Evolutionary conservation across 495 filamentous ascomycete genomes (phyloP), one percentile per base, ranked within the genome.

Genomic region (Podospora sp.): DNA sequence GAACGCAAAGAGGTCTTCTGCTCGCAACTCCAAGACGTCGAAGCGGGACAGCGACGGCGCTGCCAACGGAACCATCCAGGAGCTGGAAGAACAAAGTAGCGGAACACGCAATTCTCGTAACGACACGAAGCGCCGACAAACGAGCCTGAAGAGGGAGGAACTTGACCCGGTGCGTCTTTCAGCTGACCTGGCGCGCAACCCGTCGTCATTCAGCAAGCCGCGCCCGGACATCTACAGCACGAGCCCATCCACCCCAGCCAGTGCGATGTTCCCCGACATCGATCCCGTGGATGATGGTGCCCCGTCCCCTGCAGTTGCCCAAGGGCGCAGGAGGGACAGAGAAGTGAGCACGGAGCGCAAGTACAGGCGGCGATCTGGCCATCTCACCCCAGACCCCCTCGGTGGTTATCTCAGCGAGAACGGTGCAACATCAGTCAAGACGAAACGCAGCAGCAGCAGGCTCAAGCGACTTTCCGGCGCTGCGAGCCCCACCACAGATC

Each of bases 221-320:
- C 57, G 62, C 16, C 60, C 66, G 14, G 74, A 76, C 25, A 25
- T 65, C 7, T 59, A 67, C 62, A 68, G 61, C 66, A 62, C 65
- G 18, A 65, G 66, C 22, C 72, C 69, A 20, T 69, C 71, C 11
- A 75, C 69, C 2, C 72, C 75, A 0, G 61, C 72, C 5, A 27
- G 49, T 20, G 62, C 63, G 52, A 76, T 74, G 72, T 72, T 77
- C 22, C 49, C 75, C 0, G 74, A 73, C 26, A 2, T 63, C 0
- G 71, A 74, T 26, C 60, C 63, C 35, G 65, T 74, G 20, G 87
- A 90, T 26, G 88, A 90, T 52, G 90, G 87, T 63, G 90, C 90
- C 0, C 90, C 90, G 9, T 88, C 88, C 3, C 90, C 90, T 4
- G 84, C 87, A 0, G 82, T 92, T 22, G 84, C 87, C 59, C 82